phyloP scores from a whole-genome alignment of 495 filamentous ascomycete species.

The Barbatosphaeria neglecta region DNA sequence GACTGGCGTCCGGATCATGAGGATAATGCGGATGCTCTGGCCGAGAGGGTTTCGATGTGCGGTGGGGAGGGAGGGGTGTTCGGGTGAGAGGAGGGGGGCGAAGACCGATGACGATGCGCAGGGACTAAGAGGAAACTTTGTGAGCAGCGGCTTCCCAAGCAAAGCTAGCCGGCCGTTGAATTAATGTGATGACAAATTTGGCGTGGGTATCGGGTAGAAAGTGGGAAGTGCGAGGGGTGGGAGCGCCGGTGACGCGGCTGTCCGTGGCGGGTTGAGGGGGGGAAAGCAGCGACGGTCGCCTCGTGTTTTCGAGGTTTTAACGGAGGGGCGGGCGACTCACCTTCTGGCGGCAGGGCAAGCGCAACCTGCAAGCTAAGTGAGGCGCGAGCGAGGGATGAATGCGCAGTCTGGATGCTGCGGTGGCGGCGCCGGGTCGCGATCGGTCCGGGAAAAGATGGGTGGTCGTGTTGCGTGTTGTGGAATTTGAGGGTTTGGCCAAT shows the following conservation, averaged over 20 bases:
- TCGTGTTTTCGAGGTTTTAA: not conserved
- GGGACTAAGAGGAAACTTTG: too few relatives aligned
- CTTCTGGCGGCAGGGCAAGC: not conserved
- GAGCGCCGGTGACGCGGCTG: too few relatives aligned
- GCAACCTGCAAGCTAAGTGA: not conserved
- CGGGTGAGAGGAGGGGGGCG: not conserved
- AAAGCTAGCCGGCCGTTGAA: not conserved
- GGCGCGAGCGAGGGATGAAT: not conserved
- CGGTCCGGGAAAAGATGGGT: not conserved
- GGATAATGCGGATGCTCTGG: conserved; percentile 2
- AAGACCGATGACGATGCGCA: too few relatives aligned
- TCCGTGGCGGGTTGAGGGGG: not conserved
- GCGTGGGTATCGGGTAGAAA: not conserved
- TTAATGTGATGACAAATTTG: not conserved
- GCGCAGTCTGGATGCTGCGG: not conserved
- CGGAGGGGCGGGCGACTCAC: not conserved
- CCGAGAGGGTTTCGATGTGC: not conserved
- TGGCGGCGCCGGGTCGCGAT: not conserved
- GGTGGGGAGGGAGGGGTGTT: not conserved
- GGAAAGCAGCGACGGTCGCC: not conserved
- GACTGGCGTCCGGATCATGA: conserved; percentile 20
- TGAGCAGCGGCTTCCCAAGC: not conserved
- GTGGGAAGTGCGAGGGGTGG: not conserved
- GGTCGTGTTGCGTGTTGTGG: not conserved
- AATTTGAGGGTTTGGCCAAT: not conserved